Conservation (phyloP, 2,329 filamentous ascomycete genomes). For the Xylaria sp. region DNA sequence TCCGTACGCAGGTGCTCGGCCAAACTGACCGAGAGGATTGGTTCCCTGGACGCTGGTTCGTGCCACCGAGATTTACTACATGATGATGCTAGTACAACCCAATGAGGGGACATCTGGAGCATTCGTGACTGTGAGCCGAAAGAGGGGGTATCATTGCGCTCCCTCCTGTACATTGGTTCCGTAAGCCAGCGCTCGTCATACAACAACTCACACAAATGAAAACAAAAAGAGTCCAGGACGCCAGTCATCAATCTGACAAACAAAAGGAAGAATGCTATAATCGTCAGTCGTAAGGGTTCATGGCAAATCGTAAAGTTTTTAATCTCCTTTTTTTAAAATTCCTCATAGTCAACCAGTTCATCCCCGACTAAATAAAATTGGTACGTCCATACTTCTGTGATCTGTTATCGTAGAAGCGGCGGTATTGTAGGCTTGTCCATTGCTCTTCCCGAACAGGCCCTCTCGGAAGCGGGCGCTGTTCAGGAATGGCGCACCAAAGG, state of each 20-base stretch:
- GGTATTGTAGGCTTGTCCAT: constrained; percentile 30
- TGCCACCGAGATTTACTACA: constrained; percentile 30
- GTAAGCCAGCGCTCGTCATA: constrained; percentile 30
- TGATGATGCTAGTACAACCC: constrained; percentile 36
- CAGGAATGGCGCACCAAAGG: constrained; percentile 50
- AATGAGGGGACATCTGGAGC: constrained; percentile 22
- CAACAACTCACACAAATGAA: constrained; percentile 30
- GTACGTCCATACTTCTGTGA: constrained; percentile 64
- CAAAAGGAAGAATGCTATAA: constrained; percentile 32
- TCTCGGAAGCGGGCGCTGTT: constrained; percentile 55
- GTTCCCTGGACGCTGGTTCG: constrained; percentile 21
- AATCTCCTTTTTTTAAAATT: constrained; percentile 27
- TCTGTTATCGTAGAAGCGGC: constrained; percentile 42
- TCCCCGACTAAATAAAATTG: constrained; percentile 65
- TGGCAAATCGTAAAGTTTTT: constrained; percentile 41
- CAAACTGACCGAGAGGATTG: constrained; percentile 24
- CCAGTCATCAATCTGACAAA: constrained; percentile 37
- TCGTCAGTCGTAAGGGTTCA: constrained; percentile 41
- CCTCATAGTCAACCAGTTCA: constrained; percentile 36
- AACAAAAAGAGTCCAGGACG: constrained; percentile 26
- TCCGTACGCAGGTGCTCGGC: constrained; percentile 34
- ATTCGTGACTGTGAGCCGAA: constrained; percentile 29
- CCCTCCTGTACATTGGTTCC: constrained; percentile 34
- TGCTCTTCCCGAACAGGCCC: constrained; percentile 55
- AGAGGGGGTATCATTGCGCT: constrained; percentile 34